phyloP scores from a whole-genome alignment of 768 basidiomycete species.

The Mycena pura region DNA sequence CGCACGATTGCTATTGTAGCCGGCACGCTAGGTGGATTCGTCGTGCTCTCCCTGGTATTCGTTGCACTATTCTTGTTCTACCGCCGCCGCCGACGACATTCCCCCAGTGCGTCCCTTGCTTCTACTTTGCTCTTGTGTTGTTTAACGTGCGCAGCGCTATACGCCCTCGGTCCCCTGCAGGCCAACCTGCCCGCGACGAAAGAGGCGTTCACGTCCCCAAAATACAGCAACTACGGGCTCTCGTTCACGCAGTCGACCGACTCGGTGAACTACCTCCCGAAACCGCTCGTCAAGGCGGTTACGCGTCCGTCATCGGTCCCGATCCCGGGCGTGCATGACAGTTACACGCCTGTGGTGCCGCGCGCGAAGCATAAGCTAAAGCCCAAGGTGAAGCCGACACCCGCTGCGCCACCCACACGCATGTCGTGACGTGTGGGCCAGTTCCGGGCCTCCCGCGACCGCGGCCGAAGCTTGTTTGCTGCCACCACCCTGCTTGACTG shows the following conservation, averaged over 20 bases:
- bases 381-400: too few relatives aligned
- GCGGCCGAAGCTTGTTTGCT: neutral
- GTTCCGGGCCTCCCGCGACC: too few relatives aligned
- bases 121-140: neutral
- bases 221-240: constrained; percentile 37
- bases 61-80: constrained; percentile 21
- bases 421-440: too few relatives aligned
- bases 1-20: constrained; percentile 21
- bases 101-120: constrained; percentile 4
- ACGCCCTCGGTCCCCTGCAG: constrained; percentile 35
- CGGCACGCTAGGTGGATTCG: constrained; percentile 15
- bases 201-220: constrained; percentile 40
- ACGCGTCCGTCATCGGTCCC: too few relatives aligned
- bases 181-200: constrained; percentile 35
- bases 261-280: constrained; percentile 13
- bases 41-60: constrained; percentile 10
- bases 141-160: constrained; percentile 7
- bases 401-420: too few relatives aligned
- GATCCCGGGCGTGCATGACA: neutral
- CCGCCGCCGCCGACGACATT: constrained; percentile 16
- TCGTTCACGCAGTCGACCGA: constrained; percentile 32
- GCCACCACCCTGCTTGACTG: too few relatives aligned
- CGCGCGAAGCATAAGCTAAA: constrained; percentile 15
- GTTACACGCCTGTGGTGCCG: neutral
- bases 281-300: too few relatives aligned